Conservation (phyloP, 2,329 filamentous ascomycete genomes). For the Aureobasidium mangrovei region DNA sequence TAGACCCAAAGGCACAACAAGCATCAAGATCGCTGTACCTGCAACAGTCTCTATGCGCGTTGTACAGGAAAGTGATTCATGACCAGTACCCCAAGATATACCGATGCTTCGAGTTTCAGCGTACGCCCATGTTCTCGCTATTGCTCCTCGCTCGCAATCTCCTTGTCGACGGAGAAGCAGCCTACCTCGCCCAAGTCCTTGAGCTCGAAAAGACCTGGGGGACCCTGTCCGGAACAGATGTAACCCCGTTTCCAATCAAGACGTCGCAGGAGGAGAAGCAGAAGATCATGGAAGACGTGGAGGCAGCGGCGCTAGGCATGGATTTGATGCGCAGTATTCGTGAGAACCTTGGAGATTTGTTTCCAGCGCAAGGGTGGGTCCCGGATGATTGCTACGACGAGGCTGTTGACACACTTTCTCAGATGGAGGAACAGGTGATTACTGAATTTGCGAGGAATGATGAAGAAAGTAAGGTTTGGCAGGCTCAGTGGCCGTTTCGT, state of each 20-base stretch:
- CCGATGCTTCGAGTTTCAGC: constrained; percentile 25
- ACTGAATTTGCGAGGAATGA: background rate
- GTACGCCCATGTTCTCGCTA: constrained; percentile 23
- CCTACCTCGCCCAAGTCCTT: constrained; percentile 7
- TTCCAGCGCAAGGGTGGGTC: constrained; percentile 2
- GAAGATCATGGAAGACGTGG: background rate
- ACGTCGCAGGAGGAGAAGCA: background rate
- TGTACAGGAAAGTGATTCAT: constrained; percentile 25
- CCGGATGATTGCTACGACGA: background rate
- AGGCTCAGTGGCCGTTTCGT: background rate
- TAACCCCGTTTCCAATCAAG: background rate
- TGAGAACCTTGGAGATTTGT: background rate
- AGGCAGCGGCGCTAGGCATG: background rate
- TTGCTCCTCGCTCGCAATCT: constrained; percentile 27
- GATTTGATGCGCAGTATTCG: background rate
- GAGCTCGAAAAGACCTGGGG: background rate
- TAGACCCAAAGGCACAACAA: constrained; percentile 19
- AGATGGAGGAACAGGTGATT: background rate
- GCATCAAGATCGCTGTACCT: constrained; percentile 22
- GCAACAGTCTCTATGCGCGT: constrained; percentile 24
- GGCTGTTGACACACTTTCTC: background rate
- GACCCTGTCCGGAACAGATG: background rate
- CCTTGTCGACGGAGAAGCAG: constrained; percentile 28
- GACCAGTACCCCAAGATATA: constrained; percentile 22
- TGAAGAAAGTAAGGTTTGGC: background rate